These are phyloP conservation scores for Penicillium digitatum DNA, from an alignment of 2,329 filamentous ascomycete species.

Conservation along the genomic window DNA sequence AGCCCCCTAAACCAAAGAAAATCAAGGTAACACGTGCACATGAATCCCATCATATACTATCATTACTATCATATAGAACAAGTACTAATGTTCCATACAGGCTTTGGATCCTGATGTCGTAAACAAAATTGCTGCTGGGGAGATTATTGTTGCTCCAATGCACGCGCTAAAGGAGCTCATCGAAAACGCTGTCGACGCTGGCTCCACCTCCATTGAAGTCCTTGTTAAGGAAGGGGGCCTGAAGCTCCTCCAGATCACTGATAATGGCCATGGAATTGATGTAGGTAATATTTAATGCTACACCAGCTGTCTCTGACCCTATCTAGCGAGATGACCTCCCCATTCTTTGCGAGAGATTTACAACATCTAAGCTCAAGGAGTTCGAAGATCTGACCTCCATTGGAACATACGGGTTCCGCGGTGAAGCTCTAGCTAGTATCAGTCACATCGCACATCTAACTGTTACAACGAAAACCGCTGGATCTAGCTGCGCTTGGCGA, in stretches of 20 bases:
- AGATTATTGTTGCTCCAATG: slow-evolving; percentile 96
- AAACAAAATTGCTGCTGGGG: slow-evolving; percentile 96
- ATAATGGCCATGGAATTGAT: slow-evolving; percentile 94
- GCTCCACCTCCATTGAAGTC: slow-evolving; percentile 84
- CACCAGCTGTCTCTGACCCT: slow-evolving; percentile 8
- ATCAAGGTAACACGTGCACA: slow-evolving; percentile 37
- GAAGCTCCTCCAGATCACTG: slow-evolving; percentile 92
- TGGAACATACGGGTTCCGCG: slow-evolving; percentile 94
- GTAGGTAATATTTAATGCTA: slow-evolving; percentile 48
- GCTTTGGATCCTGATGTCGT: slow-evolving; percentile 88
- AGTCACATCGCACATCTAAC: slow-evolving; percentile 96
- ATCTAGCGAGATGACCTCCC: slow-evolving; percentile 78
- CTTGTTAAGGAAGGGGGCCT: slow-evolving; percentile 91
- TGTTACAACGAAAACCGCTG: slow-evolving; percentile 88
- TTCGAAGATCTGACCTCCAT: slow-evolving; percentile 92
- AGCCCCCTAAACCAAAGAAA: slow-evolving; percentile 44
- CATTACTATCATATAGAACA: background rate
- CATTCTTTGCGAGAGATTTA: slow-evolving; percentile 93
- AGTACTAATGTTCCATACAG: slow-evolving; percentile 44
- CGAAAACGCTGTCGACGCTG: slow-evolving; percentile 96
- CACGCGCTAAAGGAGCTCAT: slow-evolving; percentile 95
- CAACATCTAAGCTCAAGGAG: slow-evolving; percentile 87
- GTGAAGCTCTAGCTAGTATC: slow-evolving; percentile 93
- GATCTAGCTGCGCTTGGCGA: slow-evolving; percentile 84
- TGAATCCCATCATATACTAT: background rate